These are phyloP conservation scores for Agrocybe pediades DNA, from an alignment of 768 basidiomycete genomes.

Conservation along the genomic window DNA sequence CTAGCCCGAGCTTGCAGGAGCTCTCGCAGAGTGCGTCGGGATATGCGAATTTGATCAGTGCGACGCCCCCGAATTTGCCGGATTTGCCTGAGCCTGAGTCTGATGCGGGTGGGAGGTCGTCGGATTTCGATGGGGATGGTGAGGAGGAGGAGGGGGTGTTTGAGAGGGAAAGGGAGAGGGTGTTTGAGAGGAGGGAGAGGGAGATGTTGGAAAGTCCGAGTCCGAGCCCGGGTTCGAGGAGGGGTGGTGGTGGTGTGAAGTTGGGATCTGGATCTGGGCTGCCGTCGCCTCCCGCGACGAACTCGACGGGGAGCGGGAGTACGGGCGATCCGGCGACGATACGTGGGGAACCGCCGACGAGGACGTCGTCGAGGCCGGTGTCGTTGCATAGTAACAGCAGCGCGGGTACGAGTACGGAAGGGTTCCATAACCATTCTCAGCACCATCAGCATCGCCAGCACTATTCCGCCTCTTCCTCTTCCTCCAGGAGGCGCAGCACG, in stretches of 20 bases:
- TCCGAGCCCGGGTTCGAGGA: slow-evolving; percentile 42
- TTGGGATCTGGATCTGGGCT: slow-evolving; percentile 61
- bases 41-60: slow-evolving; percentile 21
- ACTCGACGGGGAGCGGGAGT: slow-evolving; percentile 82
- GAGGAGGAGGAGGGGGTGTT: background rate
- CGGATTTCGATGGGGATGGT: background rate
- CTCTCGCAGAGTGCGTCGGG: slow-evolving; percentile 25
- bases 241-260: slow-evolving; percentile 29
- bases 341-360: slow-evolving; percentile 25
- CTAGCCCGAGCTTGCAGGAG: slow-evolving; percentile 20
- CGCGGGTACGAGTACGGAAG: slow-evolving; percentile 28
- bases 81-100: slow-evolving; percentile 64
- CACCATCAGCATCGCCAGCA: slow-evolving; percentile 5
- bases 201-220: background rate
- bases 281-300: slow-evolving; percentile 84
- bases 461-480: no score
- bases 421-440: slow-evolving; percentile 12
- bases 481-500: no score
- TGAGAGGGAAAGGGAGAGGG: slow-evolving; percentile 38
- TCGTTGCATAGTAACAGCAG: slow-evolving; percentile 31
- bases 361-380: slow-evolving; percentile 15
- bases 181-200: background rate
- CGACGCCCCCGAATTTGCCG: slow-evolving; percentile 47
- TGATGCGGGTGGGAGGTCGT: background rate
- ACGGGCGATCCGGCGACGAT: slow-evolving; percentile 59